Base-by-base conservation (phyloP, 495 filamentous ascomycete species). In the Cercophora newfieldiana region DNA sequence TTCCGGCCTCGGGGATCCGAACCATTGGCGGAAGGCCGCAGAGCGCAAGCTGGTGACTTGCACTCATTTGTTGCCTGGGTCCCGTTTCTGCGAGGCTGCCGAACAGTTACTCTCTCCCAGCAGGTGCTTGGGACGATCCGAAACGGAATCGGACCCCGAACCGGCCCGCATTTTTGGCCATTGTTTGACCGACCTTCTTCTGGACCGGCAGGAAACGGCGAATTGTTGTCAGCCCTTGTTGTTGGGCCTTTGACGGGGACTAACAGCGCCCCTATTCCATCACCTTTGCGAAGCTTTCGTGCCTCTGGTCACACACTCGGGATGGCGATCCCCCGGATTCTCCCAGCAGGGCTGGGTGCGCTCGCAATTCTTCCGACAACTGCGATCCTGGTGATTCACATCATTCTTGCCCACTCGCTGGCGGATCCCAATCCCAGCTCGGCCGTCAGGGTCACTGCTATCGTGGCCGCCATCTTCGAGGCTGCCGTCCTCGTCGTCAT, bases 361-460 rank as follows among this genome's bases (percentile, higher is more conserved):
- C 29, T 77, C 57, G 74, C 80, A 37, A 60, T 77, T 14, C 53
- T 82, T 12, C 73, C 80, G 3, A 83, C 81, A 8, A 73, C 75
- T 19, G 77, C 79, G 18, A 68, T 74, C 26, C 37, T 83, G 22
- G 72, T 72, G 31, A 69, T 81, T 7, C 77, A 82, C 50, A 72
- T 76, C 25, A 71, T 81, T 31, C 69, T 83, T 26, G 78, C 80
- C 7, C 73, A 67, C 19, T 79, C 74, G 56, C 50, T 74, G 58
- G 71, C 72, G 61, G 59, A 68, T 21, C 25, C 49, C 2, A 31
- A 26, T 37, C 66, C 70, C 7, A 47, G 71, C n/a, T 70, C 77
- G 0, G 58, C 78, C 3, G 74, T 77, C 22, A 68, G 71, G 61
- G 66, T 63, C 33, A 73, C 77, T 2, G 78, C 77, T 22, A 71